Evolutionary conservation across 1,139 yeast genomes (phyloP).

Genomic region (Taphrina populina): DNA sequence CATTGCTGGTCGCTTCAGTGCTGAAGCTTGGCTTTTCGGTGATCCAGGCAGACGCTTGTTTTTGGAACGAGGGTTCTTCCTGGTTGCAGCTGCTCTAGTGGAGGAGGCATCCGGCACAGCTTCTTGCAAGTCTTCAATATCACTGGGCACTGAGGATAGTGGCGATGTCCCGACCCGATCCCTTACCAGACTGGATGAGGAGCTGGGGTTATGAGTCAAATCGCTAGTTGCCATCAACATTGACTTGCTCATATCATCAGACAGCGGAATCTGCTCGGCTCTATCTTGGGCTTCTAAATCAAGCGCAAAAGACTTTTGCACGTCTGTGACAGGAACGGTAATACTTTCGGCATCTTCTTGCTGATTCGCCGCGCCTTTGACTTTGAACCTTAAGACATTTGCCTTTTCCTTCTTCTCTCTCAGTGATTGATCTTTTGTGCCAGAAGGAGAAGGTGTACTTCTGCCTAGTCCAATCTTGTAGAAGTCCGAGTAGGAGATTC

Average conservation of each 20-base stretch:
- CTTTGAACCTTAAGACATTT: conserved; percentile 5
- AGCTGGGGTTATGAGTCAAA: no score
- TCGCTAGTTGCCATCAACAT: no score
- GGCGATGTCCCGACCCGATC: conserved; percentile 12
- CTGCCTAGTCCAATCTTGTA: conserved; percentile 3
- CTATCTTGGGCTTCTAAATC: no score
- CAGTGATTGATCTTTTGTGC: neutral
- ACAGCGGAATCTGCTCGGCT: no score
- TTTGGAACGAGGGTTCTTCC: neutral
- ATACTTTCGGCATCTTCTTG: neutral
- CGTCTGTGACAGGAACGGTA: no score
- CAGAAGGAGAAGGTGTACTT: neutral
- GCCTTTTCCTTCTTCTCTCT: neutral
- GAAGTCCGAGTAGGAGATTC: conserved; percentile 17
- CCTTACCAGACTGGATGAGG: no score
- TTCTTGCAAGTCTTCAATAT: conserved; percentile 1
- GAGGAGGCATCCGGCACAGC: neutral
- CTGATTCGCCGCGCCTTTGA: neutral
- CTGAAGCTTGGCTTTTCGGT: neutral
- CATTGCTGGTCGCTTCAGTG: conserved; percentile 3
- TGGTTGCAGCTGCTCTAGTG: neutral
- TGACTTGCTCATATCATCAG: no score
- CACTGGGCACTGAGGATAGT: conserved; percentile 14
- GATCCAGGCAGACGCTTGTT: neutral
- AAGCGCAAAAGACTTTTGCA: no score